These are phyloP conservation scores for Glebionis coronaria DNA, from an alignment of 129 eudicot genomes.

Conservation along the genomic window DNA sequence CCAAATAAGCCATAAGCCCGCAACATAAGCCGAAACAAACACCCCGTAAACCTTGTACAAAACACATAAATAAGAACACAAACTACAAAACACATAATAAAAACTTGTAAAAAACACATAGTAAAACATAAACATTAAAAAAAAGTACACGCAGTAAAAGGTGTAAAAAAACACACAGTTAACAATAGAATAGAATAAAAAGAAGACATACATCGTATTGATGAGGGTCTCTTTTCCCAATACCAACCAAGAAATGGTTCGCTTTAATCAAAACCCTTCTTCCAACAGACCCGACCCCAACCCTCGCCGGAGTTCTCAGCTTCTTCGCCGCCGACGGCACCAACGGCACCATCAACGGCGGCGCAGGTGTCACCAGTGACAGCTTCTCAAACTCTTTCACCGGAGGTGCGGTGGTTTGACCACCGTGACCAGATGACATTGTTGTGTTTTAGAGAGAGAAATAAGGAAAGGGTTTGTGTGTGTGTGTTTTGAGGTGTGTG, in stretches of 20 bases:
- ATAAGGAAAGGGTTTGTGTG: too few species aligned
- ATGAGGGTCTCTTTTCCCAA: slow-evolving; percentile 48
- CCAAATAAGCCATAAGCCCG: too few species aligned
- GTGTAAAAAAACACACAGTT: not conserved
- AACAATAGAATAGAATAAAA: not conserved
- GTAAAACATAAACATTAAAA: not conserved
- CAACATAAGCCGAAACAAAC: too few species aligned
- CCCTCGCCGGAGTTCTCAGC: slow-evolving; percentile 44
- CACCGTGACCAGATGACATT: too few species aligned
- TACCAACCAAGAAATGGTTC: slow-evolving; percentile 65
- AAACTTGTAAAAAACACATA: too few species aligned
- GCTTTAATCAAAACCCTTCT: slow-evolving; percentile 47
- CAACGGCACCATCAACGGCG: slow-evolving; percentile 6
- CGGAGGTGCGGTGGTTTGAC: too few species aligned
- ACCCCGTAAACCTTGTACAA: too few species aligned
- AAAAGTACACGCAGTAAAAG: not conserved
- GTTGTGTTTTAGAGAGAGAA: too few species aligned
- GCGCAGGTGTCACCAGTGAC: not conserved
- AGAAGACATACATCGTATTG: slow-evolving; percentile 68
- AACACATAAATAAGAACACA: too few species aligned
- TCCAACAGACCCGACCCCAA: slow-evolving; percentile 48
- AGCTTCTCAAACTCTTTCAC: not conserved
- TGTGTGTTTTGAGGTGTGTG: too few species aligned
- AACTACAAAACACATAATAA: too few species aligned
- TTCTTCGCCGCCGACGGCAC: slow-evolving; percentile 45